Evolutionary conservation across 1,284 basidiomycete genomes (phyloP), one percentile per base, ranked within the genome.

Genomic region (Blastosporella zonata): DNA sequence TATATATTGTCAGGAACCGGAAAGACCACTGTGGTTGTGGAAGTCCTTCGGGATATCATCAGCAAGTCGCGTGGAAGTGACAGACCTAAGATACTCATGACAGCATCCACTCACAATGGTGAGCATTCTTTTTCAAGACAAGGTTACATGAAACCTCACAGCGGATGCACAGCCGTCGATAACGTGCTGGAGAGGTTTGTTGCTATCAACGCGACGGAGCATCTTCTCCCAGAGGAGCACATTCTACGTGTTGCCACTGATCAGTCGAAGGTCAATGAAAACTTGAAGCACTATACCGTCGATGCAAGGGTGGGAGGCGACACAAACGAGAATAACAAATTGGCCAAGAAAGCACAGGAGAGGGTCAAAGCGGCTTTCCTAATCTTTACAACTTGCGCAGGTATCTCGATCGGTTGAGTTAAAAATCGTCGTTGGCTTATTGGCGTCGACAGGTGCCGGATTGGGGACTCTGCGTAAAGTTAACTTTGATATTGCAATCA

Each of bases 51-150:
- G 12, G 68, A 67, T 25, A 69, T 81, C 25, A 52, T 84, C 36
- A 59, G 62, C 27, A 63, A 62, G 20, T 46, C 49, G 39, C 31
- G 55, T 12, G 21, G 27, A 3, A 29, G 64, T 5, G 65, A 71
- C 2, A 58, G 61, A 2, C 62, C 62, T 5, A 80, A 74, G 55
- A 78, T 85, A 22, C 65, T 84, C 15, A 81, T 84, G 79, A 81
- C 82, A 0, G 82, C 82, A 0, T 85, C 82, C 0, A 84, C 82
- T 0, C 80, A 84, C 55, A 84, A 84, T 50, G 82, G 81, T 79
- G 54, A 21, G 7, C 15, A 3, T 18, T 22, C 9, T 18, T 27
- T 33, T 12, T 36, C 33, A 17, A 21, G 29, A 12, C 13, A 28
- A 9, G 15, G 42, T 22, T 12, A 20, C 3, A 13, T 13, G 25